Evolutionary conservation across 1,284 basidiomycete species (phyloP).

Genomic region (Ganoderma sp.): DNA sequence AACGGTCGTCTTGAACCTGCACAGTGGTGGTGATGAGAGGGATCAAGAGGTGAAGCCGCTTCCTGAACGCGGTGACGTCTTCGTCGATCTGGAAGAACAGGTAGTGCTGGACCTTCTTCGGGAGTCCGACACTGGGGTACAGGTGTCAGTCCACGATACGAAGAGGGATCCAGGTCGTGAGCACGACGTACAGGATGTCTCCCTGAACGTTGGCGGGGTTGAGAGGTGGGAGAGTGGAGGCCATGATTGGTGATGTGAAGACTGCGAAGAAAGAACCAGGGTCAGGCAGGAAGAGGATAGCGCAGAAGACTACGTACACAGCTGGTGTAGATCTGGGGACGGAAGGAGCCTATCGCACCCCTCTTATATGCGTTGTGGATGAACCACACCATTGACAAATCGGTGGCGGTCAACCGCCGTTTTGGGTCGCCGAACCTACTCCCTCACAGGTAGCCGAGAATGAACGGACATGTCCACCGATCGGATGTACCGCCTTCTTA

Average conservation of each 20-base stretch:
- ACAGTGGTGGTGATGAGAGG: constrained; percentile 44
- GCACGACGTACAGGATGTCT: constrained; percentile 50
- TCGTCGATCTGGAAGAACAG: constrained; percentile 49
- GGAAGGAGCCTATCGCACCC: not conserved
- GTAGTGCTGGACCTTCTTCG: constrained; percentile 51
- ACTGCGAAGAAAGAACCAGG: not conserved
- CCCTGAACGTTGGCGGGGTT: constrained; percentile 54
- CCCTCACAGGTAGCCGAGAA: constrained; percentile 1
- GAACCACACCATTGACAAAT: not conserved
- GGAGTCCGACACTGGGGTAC: constrained; percentile 45
- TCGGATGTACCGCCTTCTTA: constrained; percentile 1
- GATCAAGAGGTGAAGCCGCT: constrained; percentile 39
- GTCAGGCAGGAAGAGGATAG: not conserved
- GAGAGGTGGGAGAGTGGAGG: constrained; percentile 24
- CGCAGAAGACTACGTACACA: not conserved
- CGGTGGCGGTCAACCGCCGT: not conserved
- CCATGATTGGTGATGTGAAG: constrained; percentile 16
- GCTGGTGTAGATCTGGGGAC: constrained; percentile 1
- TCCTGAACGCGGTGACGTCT: constrained; percentile 33
- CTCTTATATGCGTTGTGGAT: constrained; percentile 1
- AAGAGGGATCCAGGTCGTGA: not conserved
- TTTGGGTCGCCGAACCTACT: not conserved
- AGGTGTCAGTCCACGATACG: constrained; percentile 5
- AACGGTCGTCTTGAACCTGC: constrained; percentile 26
- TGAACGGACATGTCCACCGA: constrained; percentile 2